These are phyloP conservation scores for Amaranthus palmeri DNA, from an alignment of 148 eudicot species.

Conservation along the genomic window DNA sequence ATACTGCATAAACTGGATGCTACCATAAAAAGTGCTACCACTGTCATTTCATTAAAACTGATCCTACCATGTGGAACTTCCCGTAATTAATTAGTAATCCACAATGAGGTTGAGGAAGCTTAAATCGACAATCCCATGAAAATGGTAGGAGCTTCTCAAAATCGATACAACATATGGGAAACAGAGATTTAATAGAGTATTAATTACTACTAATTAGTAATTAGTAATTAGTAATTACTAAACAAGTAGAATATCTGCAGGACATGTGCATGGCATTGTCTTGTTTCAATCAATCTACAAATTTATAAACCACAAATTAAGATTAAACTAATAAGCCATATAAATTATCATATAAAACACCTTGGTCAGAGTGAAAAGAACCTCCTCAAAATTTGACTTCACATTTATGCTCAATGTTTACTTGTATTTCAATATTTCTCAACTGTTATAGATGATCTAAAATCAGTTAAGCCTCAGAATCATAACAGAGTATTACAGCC, in stretches of 20 bases:
- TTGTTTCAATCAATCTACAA: slow-evolving; percentile 31
- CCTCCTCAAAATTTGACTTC: slow-evolving; percentile 21
- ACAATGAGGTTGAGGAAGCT: slow-evolving; percentile 18
- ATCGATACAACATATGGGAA: slow-evolving; percentile 29
- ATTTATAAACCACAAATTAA: slow-evolving; percentile 16
- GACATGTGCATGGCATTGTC: slow-evolving; percentile 63
- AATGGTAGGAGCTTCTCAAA: slow-evolving; percentile 37
- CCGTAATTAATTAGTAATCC: slow-evolving; percentile 14
- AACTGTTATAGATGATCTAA: neutral
- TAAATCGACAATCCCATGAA: slow-evolving; percentile 40
- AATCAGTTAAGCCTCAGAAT: neutral
- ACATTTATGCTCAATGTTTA: slow-evolving; percentile 18
- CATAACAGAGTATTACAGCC: slow-evolving; percentile 1
- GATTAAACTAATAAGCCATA: slow-evolving; percentile 3
- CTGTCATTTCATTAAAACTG: too few relatives aligned
- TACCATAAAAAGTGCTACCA: too few relatives aligned
- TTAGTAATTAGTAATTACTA: neutral
- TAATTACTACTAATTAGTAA: slow-evolving; percentile 6
- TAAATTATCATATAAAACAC: slow-evolving; percentile 16
- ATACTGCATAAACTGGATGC: too few relatives aligned
- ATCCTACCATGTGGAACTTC: too few relatives aligned
- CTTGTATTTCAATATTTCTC: slow-evolving; percentile 13
- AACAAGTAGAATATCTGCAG: slow-evolving; percentile 29
- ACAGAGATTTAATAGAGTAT: neutral
- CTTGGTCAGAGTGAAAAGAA: slow-evolving; percentile 19